Conservation (phyloP, 73 alveolate species). For the Tetrahymena thermophila region DNA sequence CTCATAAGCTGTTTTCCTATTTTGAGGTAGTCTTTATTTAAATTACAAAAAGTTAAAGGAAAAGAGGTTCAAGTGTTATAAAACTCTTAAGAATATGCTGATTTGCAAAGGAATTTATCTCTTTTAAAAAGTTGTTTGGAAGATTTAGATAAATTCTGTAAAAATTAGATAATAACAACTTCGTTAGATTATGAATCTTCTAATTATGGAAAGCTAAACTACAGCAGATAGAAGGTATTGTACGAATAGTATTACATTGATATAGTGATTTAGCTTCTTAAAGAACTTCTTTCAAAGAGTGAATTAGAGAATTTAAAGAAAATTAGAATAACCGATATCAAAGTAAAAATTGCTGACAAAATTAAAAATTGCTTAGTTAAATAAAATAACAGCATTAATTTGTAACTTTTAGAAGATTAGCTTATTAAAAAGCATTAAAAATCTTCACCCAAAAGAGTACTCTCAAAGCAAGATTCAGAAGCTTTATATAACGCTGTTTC, state of each 20-base stretch:
- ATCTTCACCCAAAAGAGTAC: background rate
- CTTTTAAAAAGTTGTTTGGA: conserved; percentile 9
- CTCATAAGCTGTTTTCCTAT: conserved; percentile 32
- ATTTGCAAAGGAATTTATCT: background rate
- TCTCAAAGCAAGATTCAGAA: background rate
- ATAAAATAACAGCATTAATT: background rate
- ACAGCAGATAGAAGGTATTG: conserved; percentile 15
- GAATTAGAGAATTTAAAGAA: conserved; percentile 2
- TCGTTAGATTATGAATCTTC: conserved; percentile 20
- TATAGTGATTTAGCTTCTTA: conserved; percentile 21
- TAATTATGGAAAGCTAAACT: background rate
- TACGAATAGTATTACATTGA: conserved; percentile 37
- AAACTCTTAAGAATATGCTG: background rate
- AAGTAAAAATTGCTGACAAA: background rate
- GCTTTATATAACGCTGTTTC: background rate
- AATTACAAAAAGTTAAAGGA: background rate
- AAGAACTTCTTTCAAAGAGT: conserved; percentile 8
- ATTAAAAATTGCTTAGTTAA: background rate
- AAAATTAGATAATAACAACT: conserved; percentile 12
- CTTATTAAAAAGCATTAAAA: background rate
- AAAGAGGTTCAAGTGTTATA: background rate
- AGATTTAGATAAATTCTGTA: conserved; percentile 5
- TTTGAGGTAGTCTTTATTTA: conserved; percentile 5
- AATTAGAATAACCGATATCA: background rate
- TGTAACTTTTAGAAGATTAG: background rate